Conservation (phyloP, 129 eudicot species). For the Saposhnikovia divaricata region DNA sequence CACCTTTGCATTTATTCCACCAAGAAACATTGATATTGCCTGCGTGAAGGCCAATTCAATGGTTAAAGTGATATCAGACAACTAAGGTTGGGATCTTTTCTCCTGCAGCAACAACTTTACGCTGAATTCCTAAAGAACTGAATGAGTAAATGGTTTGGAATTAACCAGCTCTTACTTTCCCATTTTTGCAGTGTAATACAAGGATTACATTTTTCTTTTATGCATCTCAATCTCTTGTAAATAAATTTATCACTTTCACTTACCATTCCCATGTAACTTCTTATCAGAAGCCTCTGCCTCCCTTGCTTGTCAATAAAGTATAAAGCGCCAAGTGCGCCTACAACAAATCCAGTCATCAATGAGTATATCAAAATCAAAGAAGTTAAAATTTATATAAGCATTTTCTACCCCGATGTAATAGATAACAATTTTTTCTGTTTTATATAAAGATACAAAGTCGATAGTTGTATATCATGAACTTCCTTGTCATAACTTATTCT, state of each 20-base stretch:
- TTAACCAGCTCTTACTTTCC: not conserved
- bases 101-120: not conserved
- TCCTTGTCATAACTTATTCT: not conserved
- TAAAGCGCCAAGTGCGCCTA: slow-evolving; percentile 75
- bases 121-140: not conserved
- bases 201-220: not conserved
- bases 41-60: slow-evolving; percentile 19
- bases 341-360: slow-evolving; percentile 16
- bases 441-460: not conserved
- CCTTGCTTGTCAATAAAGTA: slow-evolving; percentile 78
- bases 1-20: no score
- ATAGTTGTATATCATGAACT: not conserved
- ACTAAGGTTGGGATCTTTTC: not conserved
- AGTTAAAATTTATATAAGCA: not conserved
- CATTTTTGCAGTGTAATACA: not conserved
- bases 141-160: not conserved
- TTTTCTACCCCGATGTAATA: not conserved
- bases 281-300: slow-evolving; percentile 62
- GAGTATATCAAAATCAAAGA: not conserved
- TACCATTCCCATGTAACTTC: slow-evolving; percentile 90
- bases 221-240: not conserved
- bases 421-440: not conserved
- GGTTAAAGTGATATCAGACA: not conserved
- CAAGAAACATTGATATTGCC: slow-evolving; percentile 72
- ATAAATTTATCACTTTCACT: slow-evolving; percentile 8